Conservation (phyloP, 2,329 filamentous ascomycete genomes). For the Neurospora sp. region DNA sequence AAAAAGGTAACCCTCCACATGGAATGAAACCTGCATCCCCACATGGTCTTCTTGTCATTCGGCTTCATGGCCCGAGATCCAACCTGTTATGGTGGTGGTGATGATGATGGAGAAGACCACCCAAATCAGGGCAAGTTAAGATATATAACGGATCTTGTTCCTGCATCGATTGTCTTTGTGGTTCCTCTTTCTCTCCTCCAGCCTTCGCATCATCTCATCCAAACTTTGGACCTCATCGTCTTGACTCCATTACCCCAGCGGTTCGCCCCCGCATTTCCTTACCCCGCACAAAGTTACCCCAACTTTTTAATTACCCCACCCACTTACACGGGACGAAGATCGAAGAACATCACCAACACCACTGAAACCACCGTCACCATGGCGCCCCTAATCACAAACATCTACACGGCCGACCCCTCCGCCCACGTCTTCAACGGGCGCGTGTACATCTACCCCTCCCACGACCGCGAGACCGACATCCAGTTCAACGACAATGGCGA, state of each 20-base stretch:
- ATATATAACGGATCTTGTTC: background rate
- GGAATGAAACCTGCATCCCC: background rate
- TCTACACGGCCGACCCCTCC: constrained; percentile 73
- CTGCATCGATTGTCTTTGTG: background rate
- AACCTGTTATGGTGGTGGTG: background rate
- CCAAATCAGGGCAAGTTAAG: background rate
- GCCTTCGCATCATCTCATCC: background rate
- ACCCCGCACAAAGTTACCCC: background rate
- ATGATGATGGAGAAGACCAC: background rate
- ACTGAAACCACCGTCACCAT: constrained; percentile 21
- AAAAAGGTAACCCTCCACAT: constrained; percentile 3
- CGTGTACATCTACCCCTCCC: constrained; percentile 72
- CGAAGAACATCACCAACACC: constrained; percentile 7
- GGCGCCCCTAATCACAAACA: constrained; percentile 58
- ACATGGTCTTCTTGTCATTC: background rate
- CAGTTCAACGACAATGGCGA: constrained; percentile 74
- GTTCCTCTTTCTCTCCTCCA: background rate
- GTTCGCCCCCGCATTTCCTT: background rate
- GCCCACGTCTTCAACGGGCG: constrained; percentile 69
- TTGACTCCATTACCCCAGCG: background rate
- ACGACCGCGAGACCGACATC: constrained; percentile 67
- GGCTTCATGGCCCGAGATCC: background rate
- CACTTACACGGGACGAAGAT: background rate
- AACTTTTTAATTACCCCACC: background rate
- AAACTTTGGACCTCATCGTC: background rate